Evolutionary conservation across 495 filamentous ascomycete species (phyloP).

Genomic region (Pyrenopolyporus hunteri): DNA sequence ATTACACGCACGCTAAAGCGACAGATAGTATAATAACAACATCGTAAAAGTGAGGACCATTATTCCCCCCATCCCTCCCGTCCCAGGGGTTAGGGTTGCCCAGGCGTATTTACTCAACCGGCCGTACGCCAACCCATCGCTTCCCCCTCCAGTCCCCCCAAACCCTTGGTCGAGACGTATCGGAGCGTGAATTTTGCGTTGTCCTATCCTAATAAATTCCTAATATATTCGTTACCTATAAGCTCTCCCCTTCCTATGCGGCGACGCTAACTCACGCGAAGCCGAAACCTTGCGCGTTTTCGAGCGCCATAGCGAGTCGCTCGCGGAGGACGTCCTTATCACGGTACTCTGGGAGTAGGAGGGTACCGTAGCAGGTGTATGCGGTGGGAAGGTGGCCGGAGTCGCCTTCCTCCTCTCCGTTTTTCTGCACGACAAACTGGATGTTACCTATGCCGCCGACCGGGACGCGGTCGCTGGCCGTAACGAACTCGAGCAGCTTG

Average conservation of each 20-base stretch:
- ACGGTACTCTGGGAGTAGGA: constrained; percentile 83
- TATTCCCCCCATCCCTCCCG: no score
- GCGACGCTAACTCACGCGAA: no score
- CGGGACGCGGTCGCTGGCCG: constrained; percentile 87
- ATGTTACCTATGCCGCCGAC: constrained; percentile 80
- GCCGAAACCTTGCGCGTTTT: constrained; percentile 94
- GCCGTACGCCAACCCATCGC: no score
- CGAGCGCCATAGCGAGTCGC: constrained; percentile 80
- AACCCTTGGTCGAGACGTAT: no score
- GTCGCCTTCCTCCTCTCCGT: constrained; percentile 67
- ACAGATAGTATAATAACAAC: no score
- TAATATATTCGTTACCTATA: background rate
- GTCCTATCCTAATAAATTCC: background rate
- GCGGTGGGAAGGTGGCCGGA: constrained; percentile 72
- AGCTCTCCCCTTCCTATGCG: background rate
- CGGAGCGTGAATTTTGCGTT: no score
- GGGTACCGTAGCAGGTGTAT: constrained; percentile 86
- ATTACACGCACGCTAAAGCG: constrained; percentile 19
- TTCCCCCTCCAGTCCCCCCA: no score
- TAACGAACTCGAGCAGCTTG: constrained; percentile 89
- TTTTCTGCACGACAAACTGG: constrained; percentile 81
- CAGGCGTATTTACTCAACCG: no score
- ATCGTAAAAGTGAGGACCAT: no score
- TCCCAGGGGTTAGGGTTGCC: no score
- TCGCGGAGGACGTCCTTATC: constrained; percentile 69